phyloP scores from a whole-genome alignment of 306 rosid genomes.

The Bauhinia variegata region DNA sequence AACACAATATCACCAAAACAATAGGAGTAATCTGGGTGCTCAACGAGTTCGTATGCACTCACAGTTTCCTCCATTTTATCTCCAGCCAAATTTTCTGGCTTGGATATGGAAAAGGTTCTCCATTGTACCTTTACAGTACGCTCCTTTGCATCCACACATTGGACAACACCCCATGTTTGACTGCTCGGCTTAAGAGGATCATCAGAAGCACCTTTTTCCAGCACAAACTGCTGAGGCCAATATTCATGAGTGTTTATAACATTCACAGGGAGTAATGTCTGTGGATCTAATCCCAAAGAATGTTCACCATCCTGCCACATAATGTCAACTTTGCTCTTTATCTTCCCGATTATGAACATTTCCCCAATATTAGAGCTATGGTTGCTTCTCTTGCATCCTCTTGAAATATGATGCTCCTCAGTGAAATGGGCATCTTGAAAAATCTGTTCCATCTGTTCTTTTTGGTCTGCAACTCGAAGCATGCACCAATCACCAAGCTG shows the following conservation, averaged over 20 bases:
- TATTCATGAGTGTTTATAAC: constrained; percentile 78
- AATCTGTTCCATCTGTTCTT: constrained; percentile 40
- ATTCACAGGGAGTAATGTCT: constrained; percentile 63
- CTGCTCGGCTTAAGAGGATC: constrained; percentile 55
- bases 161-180: constrained; percentile 90
- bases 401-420: constrained; percentile 44
- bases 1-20: constrained; percentile 84
- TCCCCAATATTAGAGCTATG: constrained; percentile 48
- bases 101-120: constrained; percentile 48
- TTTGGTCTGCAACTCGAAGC: constrained; percentile 50
- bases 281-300: constrained; percentile 66
- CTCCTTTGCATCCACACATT: constrained; percentile 79
- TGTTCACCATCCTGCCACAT: constrained; percentile 86
- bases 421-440: constrained; percentile 38
- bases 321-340: constrained; percentile 75
- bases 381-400: constrained; percentile 49
- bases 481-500: constrained; percentile 98
- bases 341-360: constrained; percentile 71
- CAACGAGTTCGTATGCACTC: constrained; percentile 86
- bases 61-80: constrained; percentile 65
- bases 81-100: constrained; percentile 48
- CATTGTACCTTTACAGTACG: constrained; percentile 78
- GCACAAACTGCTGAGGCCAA: constrained; percentile 90
- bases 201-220: constrained; percentile 75
- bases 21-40: constrained; percentile 85